Percentiles rank a stretch among this genome's conserved stretches.
These are phyloP conservation scores for Arachis stenosperma DNA, from an alignment of 306 rosid genomes.

Conservation along the genomic window DNA sequence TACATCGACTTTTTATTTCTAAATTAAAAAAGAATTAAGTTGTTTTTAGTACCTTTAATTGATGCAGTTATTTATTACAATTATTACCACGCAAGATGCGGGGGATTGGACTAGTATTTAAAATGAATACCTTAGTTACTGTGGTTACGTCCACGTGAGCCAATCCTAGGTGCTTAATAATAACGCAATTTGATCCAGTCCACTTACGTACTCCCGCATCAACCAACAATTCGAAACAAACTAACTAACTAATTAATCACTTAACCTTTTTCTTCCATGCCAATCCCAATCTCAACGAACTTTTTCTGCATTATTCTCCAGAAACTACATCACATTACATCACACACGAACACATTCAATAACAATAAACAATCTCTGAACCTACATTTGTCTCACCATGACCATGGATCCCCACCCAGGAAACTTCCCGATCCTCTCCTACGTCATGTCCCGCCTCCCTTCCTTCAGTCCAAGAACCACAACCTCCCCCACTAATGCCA, in stretches of 20 bases:
- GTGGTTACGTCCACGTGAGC: not conserved
- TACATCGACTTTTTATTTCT: no score
- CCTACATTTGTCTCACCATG: not conserved
- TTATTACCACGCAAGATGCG: no score
- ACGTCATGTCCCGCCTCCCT: slow-evolving; percentile 78
- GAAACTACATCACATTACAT: not conserved
- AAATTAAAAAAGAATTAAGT: no score
- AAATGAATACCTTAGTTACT: slow-evolving; percentile 54
- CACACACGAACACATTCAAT: not conserved
- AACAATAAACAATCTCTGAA: not conserved
- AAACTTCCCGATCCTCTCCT: slow-evolving; percentile 74
- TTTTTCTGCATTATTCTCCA: not conserved
- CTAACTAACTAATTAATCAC: not conserved
- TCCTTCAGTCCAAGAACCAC: slow-evolving; percentile 41
- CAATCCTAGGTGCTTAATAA: not conserved
- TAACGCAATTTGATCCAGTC: not conserved
- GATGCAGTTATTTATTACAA: no score
- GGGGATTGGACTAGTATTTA: no score
- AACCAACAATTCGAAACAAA: not conserved
- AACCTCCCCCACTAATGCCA: not conserved
- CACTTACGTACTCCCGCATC: not conserved
- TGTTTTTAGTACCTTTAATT: no score
- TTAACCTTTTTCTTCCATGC: not conserved
- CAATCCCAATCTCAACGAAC: not conserved
- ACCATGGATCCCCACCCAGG: slow-evolving; percentile 87